Evolutionary conservation across 306 rosid species (phyloP), one percentile per base, ranked within the genome.

Genomic region (Sechiopsis laciniata): DNA sequence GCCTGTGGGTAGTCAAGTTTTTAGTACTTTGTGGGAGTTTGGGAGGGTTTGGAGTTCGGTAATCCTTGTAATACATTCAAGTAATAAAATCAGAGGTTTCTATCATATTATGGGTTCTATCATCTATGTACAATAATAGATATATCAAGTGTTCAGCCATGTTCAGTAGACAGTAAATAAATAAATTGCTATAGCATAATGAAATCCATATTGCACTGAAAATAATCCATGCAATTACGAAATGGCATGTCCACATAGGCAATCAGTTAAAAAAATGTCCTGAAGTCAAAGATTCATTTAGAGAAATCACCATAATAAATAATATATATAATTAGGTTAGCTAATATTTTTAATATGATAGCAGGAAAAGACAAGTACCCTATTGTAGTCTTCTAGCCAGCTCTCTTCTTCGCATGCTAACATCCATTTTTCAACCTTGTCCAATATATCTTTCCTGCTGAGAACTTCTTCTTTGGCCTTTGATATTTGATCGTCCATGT

Each of bases 341-440:
- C 6, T 8, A 20, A 14, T 69, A 13, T 51, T 70, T 14, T 24
- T 16, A 24, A 70, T 70, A 70, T 26, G 42, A 32, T 55, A 17
- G 55, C 22, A 5, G n/a, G 64, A 78, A 48, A 78, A 52, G 16
- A 62, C 55, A 76, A 75, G 50, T 89, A 95, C 99, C 84, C 97
- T 91, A 83, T 85, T 95, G 76, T 95, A 95, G 90, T 95, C 99
- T 75, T 95, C 99, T 66, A 95, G 96, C 99, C 99, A 95, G 78
- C 99, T 91, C 86, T 95, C 99, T 83, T 95, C 99, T 84, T 95
- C 99, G 75, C 99, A 91, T 48, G 99, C 99, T 72, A 97, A 88
- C 99, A 95, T 95, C 99, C 99, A 95, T 76, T 95, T 95, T 81
- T 95, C 99, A 55, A 95, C 99, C 86, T 95, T 95, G 80, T 95